Conservation (phyloP, 805 yeast genomes). For the Starmerella bombi region DNA sequence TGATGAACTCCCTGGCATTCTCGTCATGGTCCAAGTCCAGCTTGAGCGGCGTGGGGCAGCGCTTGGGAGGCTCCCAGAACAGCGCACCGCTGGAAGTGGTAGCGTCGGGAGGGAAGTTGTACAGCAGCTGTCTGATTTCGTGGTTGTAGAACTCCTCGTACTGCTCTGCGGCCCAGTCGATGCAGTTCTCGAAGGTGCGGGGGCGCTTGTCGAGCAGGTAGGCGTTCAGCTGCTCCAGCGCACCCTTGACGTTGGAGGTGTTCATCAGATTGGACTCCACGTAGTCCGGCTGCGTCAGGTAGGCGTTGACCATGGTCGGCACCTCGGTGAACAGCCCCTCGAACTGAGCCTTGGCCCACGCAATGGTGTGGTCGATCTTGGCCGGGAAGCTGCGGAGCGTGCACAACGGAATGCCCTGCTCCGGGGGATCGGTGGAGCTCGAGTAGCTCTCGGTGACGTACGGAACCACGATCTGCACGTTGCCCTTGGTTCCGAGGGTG, state of each 20-base stretch:
- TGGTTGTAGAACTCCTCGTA: conserved; percentile 75
- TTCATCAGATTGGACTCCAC: conserved; percentile 86
- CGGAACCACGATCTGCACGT: conserved; percentile 93
- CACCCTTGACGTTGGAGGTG: conserved; percentile 79
- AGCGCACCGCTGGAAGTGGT: conserved; percentile 80
- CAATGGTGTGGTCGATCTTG: conserved; percentile 96
- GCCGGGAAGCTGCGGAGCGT: conserved; percentile 95
- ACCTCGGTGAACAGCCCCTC: conserved; percentile 81
- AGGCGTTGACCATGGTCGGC: conserved; percentile 87
- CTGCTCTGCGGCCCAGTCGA: conserved; percentile 85
- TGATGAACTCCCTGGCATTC: conserved; percentile 71
- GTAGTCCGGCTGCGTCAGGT: conserved; percentile 80
- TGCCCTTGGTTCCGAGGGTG: conserved; percentile 96
- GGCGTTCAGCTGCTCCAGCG: conserved; percentile 59
- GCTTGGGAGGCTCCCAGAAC: conserved; percentile 96
- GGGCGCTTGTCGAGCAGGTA: conserved; percentile 72
- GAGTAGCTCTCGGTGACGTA: conserved; percentile 89
- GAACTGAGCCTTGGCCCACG: conserved; percentile 95
- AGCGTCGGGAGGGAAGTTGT: conserved; percentile 91
- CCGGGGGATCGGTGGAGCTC: conserved; percentile 96
- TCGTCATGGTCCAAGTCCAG: conserved; percentile 52
- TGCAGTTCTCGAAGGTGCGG: conserved; percentile 79
- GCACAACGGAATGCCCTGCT: conserved; percentile 92
- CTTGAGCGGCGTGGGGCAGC: conserved; percentile 78
- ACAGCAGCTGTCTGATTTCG: conserved; percentile 80